Base-by-base conservation (phyloP, 2,329 filamentous ascomycete species). In the Didymella arachidicola region DNA sequence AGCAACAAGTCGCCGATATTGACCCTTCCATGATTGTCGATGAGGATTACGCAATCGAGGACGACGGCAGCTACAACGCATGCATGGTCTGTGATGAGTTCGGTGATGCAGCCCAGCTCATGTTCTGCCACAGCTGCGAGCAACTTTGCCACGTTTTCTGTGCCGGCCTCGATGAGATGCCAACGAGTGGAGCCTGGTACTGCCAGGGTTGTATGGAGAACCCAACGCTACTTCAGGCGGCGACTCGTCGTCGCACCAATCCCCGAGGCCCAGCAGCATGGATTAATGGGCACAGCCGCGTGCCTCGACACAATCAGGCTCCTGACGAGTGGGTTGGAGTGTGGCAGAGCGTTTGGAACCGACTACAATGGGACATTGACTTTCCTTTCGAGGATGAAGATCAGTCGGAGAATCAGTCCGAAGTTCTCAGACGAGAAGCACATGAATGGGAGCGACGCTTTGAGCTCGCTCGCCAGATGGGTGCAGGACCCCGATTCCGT, bases 101-200 rank as follows among this genome's bases (percentile, higher is more conserved):
- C 66, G 92, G 95, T 65, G 87, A 94, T 68, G 90, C 95, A 76
- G 90, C 96, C 64, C 84, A 93, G 18, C 85, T 97, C 51, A 87
- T 98, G 65, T 86, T 96, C 60, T 99, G 95, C 79, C 93, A 97
- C 76, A 89, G 88, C 71, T 99, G 95, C 80, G 90, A 96, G 81
- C 88, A 89, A 32, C 86, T 91, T 42, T 97, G 94, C 70, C 95
- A 99, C 77, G 93, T 93, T 46, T 91, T 96, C 77, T 99, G 95
- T 77, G 87, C 96, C 61, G 93, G 91, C 32, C 84, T 97, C 48
- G 89, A 93, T 60, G 80, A 83, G 52, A 86, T 96, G 55, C 93
- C 93, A 22, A 79, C 84, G 22, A 69, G 73, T 29, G 91, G 90
- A 27, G 82, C 88, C 64, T 99, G 94, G 93, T 97, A 94, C 76